Evolutionary conservation across 2,329 filamentous ascomycete genomes (phyloP).

Genomic region (Monosporascus sp.): DNA sequence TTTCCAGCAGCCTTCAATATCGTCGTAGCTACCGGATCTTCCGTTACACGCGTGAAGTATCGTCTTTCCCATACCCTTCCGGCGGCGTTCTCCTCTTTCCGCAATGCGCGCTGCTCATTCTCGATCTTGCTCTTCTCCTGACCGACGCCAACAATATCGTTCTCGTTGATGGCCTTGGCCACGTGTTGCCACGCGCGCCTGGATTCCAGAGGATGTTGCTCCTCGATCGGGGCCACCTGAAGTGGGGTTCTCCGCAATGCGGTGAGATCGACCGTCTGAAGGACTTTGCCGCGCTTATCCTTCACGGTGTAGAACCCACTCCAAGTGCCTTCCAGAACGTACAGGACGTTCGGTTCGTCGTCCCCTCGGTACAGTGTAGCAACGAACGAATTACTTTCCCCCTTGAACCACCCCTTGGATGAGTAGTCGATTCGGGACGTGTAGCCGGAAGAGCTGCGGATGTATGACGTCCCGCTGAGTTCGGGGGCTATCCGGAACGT

Average conservation of each 20-base stretch:
- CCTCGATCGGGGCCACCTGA: constrained; percentile 63
- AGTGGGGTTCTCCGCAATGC: constrained; percentile 60
- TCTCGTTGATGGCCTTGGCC: constrained; percentile 69
- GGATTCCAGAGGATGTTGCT: constrained; percentile 83
- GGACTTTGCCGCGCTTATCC: constrained; percentile 49
- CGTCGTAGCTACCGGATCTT: constrained; percentile 13
- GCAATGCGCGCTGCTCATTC: constrained; percentile 62
- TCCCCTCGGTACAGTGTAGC: constrained; percentile 68
- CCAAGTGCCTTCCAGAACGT: constrained; percentile 88
- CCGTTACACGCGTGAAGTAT: constrained; percentile 15
- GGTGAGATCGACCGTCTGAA: constrained; percentile 59
- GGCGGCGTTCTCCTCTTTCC: constrained; percentile 15
- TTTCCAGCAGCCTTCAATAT: constrained; percentile 5
- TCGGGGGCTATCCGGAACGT: constrained; percentile 85
- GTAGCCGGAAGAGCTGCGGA: constrained; percentile 81
- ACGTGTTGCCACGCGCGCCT: constrained; percentile 86
- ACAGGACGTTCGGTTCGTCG: constrained; percentile 68
- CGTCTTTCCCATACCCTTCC: constrained; percentile 18
- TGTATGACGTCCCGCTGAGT: constrained; percentile 78
- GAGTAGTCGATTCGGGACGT: constrained; percentile 88
- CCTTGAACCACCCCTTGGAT: constrained; percentile 89
- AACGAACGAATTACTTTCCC: constrained; percentile 88
- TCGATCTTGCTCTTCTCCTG: constrained; percentile 85
- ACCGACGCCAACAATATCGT: constrained; percentile 78
- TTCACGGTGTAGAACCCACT: constrained; percentile 76